A percentile compares a stretch with the other conserved stretches of the same genome.
Conservation (phyloP, 345 rosid species). For the Trapa bicornis region DNA sequence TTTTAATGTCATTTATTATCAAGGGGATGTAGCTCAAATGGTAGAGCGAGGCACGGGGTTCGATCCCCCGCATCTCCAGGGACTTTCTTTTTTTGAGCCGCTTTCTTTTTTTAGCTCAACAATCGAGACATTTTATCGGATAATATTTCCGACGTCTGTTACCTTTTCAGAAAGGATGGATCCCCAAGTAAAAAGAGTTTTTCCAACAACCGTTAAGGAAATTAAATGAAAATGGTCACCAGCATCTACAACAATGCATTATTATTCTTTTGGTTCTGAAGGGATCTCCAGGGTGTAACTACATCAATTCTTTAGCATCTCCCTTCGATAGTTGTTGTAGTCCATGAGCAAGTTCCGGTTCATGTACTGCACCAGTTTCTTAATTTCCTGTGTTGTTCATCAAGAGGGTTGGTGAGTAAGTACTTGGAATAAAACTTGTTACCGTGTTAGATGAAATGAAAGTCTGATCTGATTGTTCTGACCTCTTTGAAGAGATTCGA, state of each 20-base stretch:
- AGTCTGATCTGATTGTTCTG: not conserved
- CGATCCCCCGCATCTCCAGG: conserved; percentile 44
- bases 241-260: no score
- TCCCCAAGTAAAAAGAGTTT: no score
- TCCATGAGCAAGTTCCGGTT: conserved; percentile 5
- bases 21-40: conserved; percentile 59
- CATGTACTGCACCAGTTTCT: conserved; percentile 5
- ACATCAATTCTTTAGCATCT: not conserved
- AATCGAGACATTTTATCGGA: no score
- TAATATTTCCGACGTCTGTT: no score
- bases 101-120: no score
- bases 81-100: no score
- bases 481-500: conserved; percentile 1
- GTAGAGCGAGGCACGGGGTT: conserved; percentile 53
- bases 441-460: not conserved
- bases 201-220: no score
- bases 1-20: no score
- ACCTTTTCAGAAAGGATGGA: no score
- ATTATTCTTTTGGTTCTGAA: no score
- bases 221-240: no score
- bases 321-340: conserved; percentile 2
- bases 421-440: not conserved
- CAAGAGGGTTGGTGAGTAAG: not conserved
- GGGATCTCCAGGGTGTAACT: no score
- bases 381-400: not conserved